Percentiles rank a stretch among this genome's conserved stretches.
Conservation (phyloP, 768 basidiomycete species). For the Glaciozyma martinii region DNA sequence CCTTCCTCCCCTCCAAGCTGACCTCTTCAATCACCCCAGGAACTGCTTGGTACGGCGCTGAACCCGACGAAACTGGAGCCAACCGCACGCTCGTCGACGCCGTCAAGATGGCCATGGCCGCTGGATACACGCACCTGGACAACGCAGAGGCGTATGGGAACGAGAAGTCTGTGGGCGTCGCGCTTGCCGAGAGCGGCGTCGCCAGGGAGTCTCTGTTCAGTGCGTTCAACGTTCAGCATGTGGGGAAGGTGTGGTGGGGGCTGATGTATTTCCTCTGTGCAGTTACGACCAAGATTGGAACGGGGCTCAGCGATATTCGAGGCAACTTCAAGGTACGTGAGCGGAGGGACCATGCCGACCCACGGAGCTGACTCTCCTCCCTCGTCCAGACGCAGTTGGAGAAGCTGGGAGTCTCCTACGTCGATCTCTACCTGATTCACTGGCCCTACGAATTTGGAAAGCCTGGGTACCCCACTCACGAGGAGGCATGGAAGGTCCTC, state of each 20-base stretch:
- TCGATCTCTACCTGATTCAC: slow-evolving; percentile 62
- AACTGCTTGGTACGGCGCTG: background rate
- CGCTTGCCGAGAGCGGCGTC: slow-evolving; percentile 33
- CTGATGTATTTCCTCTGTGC: background rate
- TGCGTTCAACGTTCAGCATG: background rate
- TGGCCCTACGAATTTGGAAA: slow-evolving; percentile 26
- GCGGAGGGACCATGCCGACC: too few relatives aligned
- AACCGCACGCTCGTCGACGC: slow-evolving; percentile 2
- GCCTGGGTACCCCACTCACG: slow-evolving; percentile 9
- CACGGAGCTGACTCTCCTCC: too few relatives aligned
- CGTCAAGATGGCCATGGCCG: slow-evolving; percentile 31
- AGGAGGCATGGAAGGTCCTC: background rate
- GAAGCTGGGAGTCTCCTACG: slow-evolving; percentile 33
- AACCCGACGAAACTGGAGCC: background rate
- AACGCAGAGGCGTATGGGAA: slow-evolving; percentile 37
- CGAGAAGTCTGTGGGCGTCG: slow-evolving; percentile 37
- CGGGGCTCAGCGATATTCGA: slow-evolving; percentile 40
- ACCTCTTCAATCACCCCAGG: background rate
- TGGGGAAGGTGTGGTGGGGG: background rate
- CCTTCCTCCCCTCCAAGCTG: too few relatives aligned
- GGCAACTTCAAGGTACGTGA: slow-evolving; percentile 40
- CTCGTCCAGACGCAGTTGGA: slow-evolving; percentile 41
- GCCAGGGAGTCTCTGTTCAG: slow-evolving; percentile 44
- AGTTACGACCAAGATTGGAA: slow-evolving; percentile 29
- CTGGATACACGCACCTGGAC: slow-evolving; percentile 38